Evolutionary conservation across 2,329 filamentous ascomycete species (phyloP).

Genomic region (Arthroderma uncinatum): DNA sequence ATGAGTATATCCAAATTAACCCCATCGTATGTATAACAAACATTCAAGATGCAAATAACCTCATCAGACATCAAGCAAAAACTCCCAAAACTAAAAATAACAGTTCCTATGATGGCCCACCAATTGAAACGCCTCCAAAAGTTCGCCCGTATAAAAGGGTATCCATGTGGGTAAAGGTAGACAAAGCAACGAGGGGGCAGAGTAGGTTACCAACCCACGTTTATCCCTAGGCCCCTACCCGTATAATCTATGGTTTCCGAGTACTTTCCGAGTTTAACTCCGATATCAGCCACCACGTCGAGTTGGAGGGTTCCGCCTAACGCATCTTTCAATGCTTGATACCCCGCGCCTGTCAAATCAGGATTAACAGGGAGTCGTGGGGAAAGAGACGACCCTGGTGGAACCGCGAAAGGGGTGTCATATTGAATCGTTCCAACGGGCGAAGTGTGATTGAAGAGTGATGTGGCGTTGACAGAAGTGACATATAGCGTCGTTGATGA

Average conservation of each 20-base stretch:
- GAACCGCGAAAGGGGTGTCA: slow-evolving; percentile 60
- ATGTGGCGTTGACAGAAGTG: slow-evolving; percentile 69
- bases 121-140: neutral
- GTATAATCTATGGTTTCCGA: slow-evolving; percentile 59
- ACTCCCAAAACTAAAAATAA: neutral
- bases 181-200: neutral
- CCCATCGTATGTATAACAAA: neutral
- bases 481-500: slow-evolving; percentile 61
- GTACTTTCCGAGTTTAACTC: slow-evolving; percentile 64
- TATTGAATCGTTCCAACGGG: slow-evolving; percentile 68
- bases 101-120: neutral
- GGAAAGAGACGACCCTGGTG: slow-evolving; percentile 60
- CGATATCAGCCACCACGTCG: slow-evolving; percentile 65
- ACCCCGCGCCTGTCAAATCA: slow-evolving; percentile 65
- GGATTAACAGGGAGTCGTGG: slow-evolving; percentile 74
- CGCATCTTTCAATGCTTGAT: slow-evolving; percentile 67
- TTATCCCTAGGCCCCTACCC: slow-evolving; percentile 60
- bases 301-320: slow-evolving; percentile 69
- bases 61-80: neutral
- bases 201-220: slow-evolving; percentile 33
- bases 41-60: neutral
- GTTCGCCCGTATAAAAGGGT: neutral
- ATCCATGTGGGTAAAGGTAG: neutral
- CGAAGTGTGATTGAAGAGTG: slow-evolving; percentile 71
- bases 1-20: neutral